Base-by-base conservation (phyloP, 352 stramenopile species). In the Detonula confervacea region DNA sequence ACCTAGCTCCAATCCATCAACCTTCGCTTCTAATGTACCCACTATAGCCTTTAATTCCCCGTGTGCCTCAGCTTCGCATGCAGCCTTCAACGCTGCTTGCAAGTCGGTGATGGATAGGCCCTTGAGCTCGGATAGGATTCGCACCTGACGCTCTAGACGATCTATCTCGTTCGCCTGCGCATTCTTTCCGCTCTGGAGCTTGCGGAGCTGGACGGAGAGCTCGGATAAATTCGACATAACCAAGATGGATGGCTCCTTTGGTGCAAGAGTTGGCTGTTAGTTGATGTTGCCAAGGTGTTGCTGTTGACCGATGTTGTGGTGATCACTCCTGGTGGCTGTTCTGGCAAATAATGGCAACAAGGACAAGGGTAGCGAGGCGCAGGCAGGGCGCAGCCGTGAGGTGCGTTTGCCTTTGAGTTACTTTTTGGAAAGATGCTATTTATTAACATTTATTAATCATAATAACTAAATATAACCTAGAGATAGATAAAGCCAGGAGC, bases 131-230 rank as follows among this genome's bases (percentile, higher is more conserved):
- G 87, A 78, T 62, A 91, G 66, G 24, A 93, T 91, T 51, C 74
- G 37, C 9, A 91, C 18, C 63, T 92, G 81, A n/a, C 87, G 87
- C 84, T 92, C 86, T 22, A 92, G 59, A n/a, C 83, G 73, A 76
- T 90, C 80, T 33, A 93, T 91, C 66, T 93, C 82, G 16, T 67
- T 55, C 4, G 51, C 44, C 37, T 91, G 71, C 1, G 56, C 56
- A 59, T 89, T 87, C 56, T 91, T 93, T 76, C 85, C 77, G 30
- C 73, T 65, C 63, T 90, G 87, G 2, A 90, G 65, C 30, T 90
- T 83, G 16, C 87, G 80, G 0, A 93, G 67, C 44, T 91, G 87
- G n/a, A 88, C 87, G 9, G 84, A 90, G 7, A 93, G 60, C 77
- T 92, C 88, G 0, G 80, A 92, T n/a, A 85, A 56, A 66, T 71